phyloP scores from a whole-genome alignment of 257 asterid species.

The Solanum clarkiae region DNA sequence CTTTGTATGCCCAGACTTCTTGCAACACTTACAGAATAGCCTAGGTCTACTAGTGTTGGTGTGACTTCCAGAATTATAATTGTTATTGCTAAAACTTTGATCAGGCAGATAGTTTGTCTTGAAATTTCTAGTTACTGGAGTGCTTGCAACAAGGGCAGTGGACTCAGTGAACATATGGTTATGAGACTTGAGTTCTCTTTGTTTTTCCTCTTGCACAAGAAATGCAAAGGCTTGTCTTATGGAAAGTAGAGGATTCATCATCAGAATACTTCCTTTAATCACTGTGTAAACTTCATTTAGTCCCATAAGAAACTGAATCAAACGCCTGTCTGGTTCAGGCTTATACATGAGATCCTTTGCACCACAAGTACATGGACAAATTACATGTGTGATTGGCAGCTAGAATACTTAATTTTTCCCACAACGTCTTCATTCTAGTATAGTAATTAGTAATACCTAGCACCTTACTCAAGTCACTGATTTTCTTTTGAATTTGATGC shows the following conservation, averaged over 20 bases:
- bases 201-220: neutral
- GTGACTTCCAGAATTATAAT: too few species aligned
- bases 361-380: neutral
- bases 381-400: neutral
- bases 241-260: neutral
- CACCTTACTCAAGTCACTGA: neutral
- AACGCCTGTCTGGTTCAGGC: neutral
- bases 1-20: neutral
- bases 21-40: neutral
- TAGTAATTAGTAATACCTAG: neutral
- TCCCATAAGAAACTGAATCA: neutral
- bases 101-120: too few species aligned
- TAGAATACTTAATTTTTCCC: neutral
- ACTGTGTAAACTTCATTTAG: neutral
- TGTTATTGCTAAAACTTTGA: too few species aligned
- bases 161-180: fast-evolving
- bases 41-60: neutral
- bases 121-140: neutral
- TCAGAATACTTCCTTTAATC: too few species aligned
- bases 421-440: neutral
- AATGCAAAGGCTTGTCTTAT: neutral
- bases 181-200: neutral
- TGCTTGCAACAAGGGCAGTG: neutral
- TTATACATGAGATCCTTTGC: neutral
- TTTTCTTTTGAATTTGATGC: too few species aligned